phyloP scores from a whole-genome alignment of 2,329 filamentous ascomycete species.

The Diplodia sapinea region DNA sequence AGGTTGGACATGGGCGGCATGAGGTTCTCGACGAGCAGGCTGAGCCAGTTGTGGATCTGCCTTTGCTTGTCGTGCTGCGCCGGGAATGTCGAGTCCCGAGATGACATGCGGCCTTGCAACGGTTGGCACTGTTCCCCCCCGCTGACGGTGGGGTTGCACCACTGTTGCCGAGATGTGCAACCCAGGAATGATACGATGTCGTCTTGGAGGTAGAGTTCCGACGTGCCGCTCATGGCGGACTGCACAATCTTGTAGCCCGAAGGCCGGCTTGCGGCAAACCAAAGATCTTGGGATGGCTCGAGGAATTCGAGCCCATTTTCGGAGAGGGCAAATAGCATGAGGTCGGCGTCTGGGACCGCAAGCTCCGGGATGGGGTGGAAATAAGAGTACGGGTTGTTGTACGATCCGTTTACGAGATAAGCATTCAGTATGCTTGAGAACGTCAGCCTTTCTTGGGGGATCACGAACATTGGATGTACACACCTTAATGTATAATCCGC shows the following conservation, averaged over 20 bases:
- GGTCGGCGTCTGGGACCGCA: neutral
- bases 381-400: neutral
- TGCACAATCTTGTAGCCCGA: neutral
- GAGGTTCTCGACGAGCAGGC: constrained; percentile 2
- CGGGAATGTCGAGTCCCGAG: neutral
- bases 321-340: neutral
- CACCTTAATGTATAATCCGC: neutral
- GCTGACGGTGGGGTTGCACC: neutral
- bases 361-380: neutral
- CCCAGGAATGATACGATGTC: neutral
- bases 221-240: neutral
- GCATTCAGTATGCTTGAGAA: neutral
- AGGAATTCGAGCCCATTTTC: neutral
- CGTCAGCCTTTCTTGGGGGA: neutral
- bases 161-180: neutral
- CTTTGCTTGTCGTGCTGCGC: neutral
- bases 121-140: neutral
- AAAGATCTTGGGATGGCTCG: neutral
- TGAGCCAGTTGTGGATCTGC: neutral
- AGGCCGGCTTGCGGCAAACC: neutral
- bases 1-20: neutral
- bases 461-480: neutral
- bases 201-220: neutral
- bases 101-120: neutral
- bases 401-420: neutral